Percentiles rank a stretch among this genome's conserved stretches.
Conservation (phyloP, 192 early-diverging fungal genomes). For the Linnemannia elongata region DNA sequence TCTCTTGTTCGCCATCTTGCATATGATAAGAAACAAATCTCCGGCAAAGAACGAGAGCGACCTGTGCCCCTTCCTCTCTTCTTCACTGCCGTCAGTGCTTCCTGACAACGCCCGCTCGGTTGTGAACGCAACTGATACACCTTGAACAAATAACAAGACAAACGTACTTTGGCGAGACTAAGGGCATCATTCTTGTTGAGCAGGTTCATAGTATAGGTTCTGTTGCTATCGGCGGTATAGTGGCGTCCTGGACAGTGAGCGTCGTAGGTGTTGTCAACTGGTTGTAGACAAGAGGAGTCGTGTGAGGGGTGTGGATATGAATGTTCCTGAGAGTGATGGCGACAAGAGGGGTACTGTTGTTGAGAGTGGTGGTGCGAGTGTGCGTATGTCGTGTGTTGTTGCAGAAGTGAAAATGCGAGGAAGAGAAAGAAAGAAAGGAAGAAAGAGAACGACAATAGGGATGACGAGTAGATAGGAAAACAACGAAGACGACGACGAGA, state of each 20-base stretch:
- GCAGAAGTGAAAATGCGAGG: background rate
- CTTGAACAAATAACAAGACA: background rate
- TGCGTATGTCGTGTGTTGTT: background rate
- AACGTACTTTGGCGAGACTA: constrained; percentile 46
- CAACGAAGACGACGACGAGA: background rate
- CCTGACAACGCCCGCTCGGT: no score
- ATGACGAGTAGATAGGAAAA: background rate
- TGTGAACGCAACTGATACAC: no score
- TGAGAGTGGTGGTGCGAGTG: background rate
- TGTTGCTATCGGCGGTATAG: background rate
- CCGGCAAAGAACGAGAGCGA: background rate
- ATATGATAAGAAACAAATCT: background rate
- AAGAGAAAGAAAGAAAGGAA: background rate
- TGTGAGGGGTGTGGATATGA: background rate
- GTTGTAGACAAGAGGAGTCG: background rate
- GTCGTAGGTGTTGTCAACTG: background rate
- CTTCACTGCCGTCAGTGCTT: background rate
- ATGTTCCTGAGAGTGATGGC: background rate
- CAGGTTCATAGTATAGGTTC: constrained; percentile 31
- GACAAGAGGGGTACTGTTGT: background rate
- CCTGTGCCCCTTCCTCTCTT: background rate
- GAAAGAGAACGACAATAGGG: background rate
- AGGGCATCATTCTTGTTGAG: constrained; percentile 45
- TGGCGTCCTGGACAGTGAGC: background rate
- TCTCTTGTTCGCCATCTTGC: background rate